These are phyloP conservation scores for Lunasporangiospora selenospora DNA, from an alignment of 192 early-diverging fungal genomes.

Conservation along the genomic window DNA sequence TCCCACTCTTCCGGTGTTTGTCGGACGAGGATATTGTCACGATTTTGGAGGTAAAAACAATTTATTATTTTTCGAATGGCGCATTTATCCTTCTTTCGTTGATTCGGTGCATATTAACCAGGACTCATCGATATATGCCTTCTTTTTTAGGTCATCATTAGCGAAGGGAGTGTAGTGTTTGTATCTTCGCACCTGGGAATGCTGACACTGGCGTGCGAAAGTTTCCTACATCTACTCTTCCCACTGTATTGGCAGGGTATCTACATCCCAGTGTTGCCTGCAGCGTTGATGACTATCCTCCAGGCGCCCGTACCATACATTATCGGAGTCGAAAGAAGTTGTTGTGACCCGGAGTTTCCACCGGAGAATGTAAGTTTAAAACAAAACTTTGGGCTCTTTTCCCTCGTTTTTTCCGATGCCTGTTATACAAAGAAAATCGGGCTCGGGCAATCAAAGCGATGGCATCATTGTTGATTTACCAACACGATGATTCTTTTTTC, in stretches of 20 bases:
- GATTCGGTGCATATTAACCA: too few species aligned
- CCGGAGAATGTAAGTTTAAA: too few species aligned
- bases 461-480: not conserved
- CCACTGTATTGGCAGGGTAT: conserved; percentile 78
- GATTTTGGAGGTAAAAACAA: conserved; percentile 61
- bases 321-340: not conserved
- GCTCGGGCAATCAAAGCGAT: not conserved
- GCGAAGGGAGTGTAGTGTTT: conserved; percentile 73
- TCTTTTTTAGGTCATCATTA: conserved; percentile 46
- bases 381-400: too few species aligned
- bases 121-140: too few species aligned
- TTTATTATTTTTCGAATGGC: not conserved
- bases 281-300: conserved; percentile 55
- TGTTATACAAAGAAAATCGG: too few species aligned
- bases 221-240: conserved; percentile 61
- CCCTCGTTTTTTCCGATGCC: too few species aligned
- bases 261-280: conserved; percentile 70
- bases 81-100: not conserved
- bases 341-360: too few species aligned
- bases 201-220: conserved; percentile 66
- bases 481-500: not conserved
- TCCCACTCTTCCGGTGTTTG: conserved; percentile 69
- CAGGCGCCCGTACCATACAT: conserved; percentile 21
- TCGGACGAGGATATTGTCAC: conserved; percentile 63
- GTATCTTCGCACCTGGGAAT: conserved; percentile 65